phyloP scores from a whole-genome alignment of 73 alveolate genomes.

The Paramecium caudatum region DNA sequence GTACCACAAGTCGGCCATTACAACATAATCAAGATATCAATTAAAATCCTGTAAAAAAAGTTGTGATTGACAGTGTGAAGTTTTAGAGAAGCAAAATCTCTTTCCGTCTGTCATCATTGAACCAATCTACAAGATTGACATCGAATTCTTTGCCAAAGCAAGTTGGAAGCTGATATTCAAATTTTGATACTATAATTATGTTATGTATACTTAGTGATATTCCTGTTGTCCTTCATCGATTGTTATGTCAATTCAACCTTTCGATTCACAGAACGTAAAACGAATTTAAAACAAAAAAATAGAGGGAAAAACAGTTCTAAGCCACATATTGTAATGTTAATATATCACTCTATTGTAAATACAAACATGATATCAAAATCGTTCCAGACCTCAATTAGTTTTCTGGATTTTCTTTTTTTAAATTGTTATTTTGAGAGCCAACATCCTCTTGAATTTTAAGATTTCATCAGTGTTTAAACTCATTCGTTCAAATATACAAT shows the following conservation, averaged over 20 bases:
- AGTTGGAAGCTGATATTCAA: constrained; percentile 1
- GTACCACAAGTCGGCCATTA: constrained; percentile 24
- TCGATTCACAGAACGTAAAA: neutral
- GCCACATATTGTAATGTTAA: neutral
- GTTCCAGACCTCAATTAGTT: no score
- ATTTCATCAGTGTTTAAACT: neutral
- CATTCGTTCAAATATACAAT: neutral
- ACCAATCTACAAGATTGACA: constrained; percentile 16
- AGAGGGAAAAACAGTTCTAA: neutral
- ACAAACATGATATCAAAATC: no score
- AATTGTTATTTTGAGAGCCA: neutral
- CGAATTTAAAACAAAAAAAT: neutral
- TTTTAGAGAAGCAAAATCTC: neutral
- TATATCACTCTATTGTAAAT: no score
- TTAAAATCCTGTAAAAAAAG: neutral
- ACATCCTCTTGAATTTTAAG: neutral
- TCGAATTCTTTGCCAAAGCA: constrained; percentile 10
- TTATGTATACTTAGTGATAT: neutral
- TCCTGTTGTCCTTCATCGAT: neutral
- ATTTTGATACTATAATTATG: no score
- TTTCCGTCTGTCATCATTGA: neutral
- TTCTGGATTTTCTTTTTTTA: neutral
- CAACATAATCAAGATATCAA: neutral
- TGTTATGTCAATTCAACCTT: neutral
- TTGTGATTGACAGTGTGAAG: constrained; percentile 9